Evolutionary conservation across 2,329 filamentous ascomycete genomes (phyloP).

Genomic region (Neurospora crassa): DNA sequence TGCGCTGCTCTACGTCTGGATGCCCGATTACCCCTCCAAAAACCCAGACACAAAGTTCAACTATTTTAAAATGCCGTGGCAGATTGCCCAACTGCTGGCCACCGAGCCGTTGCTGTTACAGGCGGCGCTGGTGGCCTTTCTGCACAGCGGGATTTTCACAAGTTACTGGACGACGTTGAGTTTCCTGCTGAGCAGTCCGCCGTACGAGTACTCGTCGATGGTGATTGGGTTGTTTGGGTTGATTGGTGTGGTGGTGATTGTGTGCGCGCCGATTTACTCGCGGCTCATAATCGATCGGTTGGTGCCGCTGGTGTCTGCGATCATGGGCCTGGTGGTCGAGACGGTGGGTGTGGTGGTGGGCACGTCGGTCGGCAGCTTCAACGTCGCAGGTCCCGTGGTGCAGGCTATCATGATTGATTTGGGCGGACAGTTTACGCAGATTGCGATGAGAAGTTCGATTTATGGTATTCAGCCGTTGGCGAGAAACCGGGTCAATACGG

Average conservation of each 20-base stretch:
- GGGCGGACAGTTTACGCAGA: constrained; percentile 63
- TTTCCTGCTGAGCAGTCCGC: constrained; percentile 62
- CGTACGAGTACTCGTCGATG: constrained; percentile 58
- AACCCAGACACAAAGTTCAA: constrained; percentile 51
- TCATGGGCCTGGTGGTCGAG: constrained; percentile 50
- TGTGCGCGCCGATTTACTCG: constrained; percentile 59
- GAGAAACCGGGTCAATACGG: constrained; percentile 69
- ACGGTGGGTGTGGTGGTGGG: constrained; percentile 56
- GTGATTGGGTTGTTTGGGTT: constrained; percentile 71
- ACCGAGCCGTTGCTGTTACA: constrained; percentile 62
- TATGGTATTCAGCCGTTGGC: constrained; percentile 62
- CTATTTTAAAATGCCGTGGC: constrained; percentile 56
- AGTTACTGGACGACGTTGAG: constrained; percentile 59
- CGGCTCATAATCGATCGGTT: constrained; percentile 61
- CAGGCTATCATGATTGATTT: constrained; percentile 64
- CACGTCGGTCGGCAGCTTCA: constrained; percentile 56
- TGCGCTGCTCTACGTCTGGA: constrained; percentile 55
- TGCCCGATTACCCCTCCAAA: constrained; percentile 73
- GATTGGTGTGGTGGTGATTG: constrained; percentile 62
- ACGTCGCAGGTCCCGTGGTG: constrained; percentile 61
- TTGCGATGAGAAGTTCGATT: constrained; percentile 62
- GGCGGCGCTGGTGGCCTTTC: constrained; percentile 56
- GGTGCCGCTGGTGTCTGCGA: constrained; percentile 56
- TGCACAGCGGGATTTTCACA: constrained; percentile 42
- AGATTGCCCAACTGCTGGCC: constrained; percentile 53